Conservation (phyloP, 2,329 filamentous ascomycete species). For the Harringtonia aguacate region DNA sequence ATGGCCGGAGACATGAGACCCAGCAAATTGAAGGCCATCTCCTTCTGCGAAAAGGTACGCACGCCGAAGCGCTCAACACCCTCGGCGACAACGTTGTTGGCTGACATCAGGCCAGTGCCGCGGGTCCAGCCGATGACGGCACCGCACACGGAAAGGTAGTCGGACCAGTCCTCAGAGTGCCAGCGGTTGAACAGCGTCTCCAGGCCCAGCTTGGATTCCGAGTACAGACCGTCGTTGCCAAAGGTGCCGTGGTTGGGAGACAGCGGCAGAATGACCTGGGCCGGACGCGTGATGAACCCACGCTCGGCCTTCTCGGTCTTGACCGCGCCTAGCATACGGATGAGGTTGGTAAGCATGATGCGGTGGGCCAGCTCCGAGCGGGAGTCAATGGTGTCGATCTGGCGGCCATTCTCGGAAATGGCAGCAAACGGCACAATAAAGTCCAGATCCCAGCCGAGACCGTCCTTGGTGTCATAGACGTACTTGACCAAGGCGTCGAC, state of each 20-base stretch:
- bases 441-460: constrained; percentile 96
- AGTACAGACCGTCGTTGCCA: constrained; percentile 88
- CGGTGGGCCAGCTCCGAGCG: constrained; percentile 96
- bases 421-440: constrained; percentile 93
- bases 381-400: constrained; percentile 94
- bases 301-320: constrained; percentile 83
- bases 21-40: constrained; percentile 98
- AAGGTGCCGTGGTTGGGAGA: constrained; percentile 99
- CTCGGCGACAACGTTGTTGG: constrained; percentile 74
- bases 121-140: constrained; percentile 99
- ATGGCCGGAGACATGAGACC: constrained; percentile 91
- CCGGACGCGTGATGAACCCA: constrained; percentile 88
- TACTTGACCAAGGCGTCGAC: constrained; percentile 90
- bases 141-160: constrained; percentile 96
- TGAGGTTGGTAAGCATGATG: constrained; percentile 96
- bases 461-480: constrained; percentile 93
- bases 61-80: constrained; percentile 95
- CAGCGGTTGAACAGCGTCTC: constrained; percentile 98
- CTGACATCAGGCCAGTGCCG: constrained; percentile 69
- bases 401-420: constrained; percentile 93
- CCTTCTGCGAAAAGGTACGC: constrained; percentile 95
- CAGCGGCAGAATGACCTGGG: constrained; percentile 89
- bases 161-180: constrained; percentile 95
- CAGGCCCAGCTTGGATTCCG: constrained; percentile 91
- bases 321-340: constrained; percentile 81